Conservation (phyloP, 805 yeast genomes). For the Ogataea naganishii region DNA sequence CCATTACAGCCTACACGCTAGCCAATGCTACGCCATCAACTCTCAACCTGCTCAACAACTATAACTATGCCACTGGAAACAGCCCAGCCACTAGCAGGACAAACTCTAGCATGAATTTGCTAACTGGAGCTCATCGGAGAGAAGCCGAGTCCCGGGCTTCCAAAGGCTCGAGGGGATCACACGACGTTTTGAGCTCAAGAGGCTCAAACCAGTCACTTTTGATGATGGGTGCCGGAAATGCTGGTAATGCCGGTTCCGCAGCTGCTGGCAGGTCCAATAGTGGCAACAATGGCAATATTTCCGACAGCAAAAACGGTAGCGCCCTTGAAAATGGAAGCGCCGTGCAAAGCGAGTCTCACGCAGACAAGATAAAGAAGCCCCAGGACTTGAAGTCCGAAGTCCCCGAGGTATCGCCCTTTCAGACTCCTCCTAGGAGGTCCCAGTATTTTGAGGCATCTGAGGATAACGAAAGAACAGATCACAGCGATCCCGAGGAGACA, state of each 20-base stretch:
- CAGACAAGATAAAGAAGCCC: conserved; percentile 1
- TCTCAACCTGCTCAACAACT: conserved; percentile 18
- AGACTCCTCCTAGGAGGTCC: conserved; percentile 13
- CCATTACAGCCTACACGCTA: conserved; percentile 16
- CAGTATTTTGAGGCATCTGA: too few relatives aligned
- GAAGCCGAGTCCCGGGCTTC: background rate
- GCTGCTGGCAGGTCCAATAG: too few relatives aligned
- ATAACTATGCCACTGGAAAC: conserved; percentile 5
- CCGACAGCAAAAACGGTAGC: too few relatives aligned
- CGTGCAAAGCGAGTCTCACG: too few relatives aligned
- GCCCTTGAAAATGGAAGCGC: too few relatives aligned
- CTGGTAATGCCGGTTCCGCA: background rate
- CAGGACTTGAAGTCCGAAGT: too few relatives aligned
- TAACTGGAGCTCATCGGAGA: conserved; percentile 1
- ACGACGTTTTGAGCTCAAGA: conserved; percentile 6
- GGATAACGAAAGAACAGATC: too few relatives aligned
- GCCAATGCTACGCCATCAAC: conserved; percentile 19
- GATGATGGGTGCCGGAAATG: background rate
- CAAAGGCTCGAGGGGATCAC: conserved; percentile 4
- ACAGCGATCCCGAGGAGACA: too few relatives aligned
- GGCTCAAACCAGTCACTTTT: conserved; percentile 10
- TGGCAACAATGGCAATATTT: too few relatives aligned
- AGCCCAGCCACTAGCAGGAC: conserved; percentile 10
- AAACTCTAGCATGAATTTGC: conserved; percentile 11
- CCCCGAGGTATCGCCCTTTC: conserved; percentile 7